phyloP scores from a whole-genome alignment of 345 rosid genomes.

The Euclidium syriacum region DNA sequence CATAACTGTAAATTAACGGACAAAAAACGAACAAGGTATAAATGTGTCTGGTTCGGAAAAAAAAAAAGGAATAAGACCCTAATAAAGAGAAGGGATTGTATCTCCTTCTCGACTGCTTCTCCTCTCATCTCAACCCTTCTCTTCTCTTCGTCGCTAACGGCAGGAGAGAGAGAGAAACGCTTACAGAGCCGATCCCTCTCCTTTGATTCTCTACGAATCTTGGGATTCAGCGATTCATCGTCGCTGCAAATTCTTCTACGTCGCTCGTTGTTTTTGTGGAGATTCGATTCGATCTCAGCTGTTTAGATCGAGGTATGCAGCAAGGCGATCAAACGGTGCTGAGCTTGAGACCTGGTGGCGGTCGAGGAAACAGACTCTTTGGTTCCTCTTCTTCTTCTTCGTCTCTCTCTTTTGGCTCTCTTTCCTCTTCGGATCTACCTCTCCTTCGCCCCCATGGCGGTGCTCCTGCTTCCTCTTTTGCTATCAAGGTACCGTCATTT shows the following conservation, averaged over 20 bases:
- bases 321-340: conserved; percentile 86
- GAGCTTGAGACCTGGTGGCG: conserved; percentile 99
- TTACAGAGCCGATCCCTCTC: conserved; percentile 13
- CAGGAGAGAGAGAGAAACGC: conserved; percentile 46
- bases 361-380: conserved; percentile 80
- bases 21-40: background rate
- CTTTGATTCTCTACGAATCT: conserved; percentile 3
- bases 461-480: conserved; percentile 33
- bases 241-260: conserved; percentile 29
- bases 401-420: conserved; percentile 54
- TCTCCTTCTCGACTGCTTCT: conserved; percentile 18
- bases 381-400: conserved; percentile 51
- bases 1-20: background rate
- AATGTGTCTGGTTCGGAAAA: conserved; percentile 2
- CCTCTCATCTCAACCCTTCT: conserved; percentile 29
- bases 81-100: conserved; percentile 47
- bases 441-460: conserved; percentile 71
- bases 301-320: conserved; percentile 78
- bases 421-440: conserved; percentile 62
- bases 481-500: conserved; percentile 36
- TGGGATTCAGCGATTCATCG: conserved; percentile 31
- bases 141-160: conserved; percentile 41
- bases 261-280: background rate
- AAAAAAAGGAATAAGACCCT: conserved; percentile 10
- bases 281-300: conserved; percentile 12